Base-by-base conservation (phyloP, 2,329 filamentous ascomycete genomes). In the Aspergillus cejpii region DNA sequence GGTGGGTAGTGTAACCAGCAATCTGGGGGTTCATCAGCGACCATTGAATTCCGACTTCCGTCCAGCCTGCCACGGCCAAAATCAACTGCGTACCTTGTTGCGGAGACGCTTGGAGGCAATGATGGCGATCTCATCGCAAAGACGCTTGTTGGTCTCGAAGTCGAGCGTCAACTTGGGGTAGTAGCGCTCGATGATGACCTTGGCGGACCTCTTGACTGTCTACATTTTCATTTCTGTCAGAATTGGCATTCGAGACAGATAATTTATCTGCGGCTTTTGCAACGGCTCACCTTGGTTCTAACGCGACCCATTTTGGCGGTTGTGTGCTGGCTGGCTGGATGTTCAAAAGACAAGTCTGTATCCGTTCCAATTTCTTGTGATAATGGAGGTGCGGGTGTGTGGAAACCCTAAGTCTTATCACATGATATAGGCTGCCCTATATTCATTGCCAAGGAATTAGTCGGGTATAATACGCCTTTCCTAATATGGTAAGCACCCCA, bases 81-180 rank as follows among this genome's bases (percentile, higher is more conserved):
- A n/a, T 20, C 10, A 14, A 31, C 10, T 31, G 28, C 31, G 4
- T 61, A 94, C 87, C 88, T 98, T 98, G 85, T 98, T 98, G 78
- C 92, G 85, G 67, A 98, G 85, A 72, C 94, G 85, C 87, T 98
- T 98, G 66, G 86, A 94, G 64, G 92, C 88, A 71, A 98, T 98
- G 75, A 98, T 94, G 70, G 92, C 92, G 66, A 98, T 92, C 79
- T 98, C 92, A 89, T 97, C 92, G 80, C 92, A 97, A 69, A 97
- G 94, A 68, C 89, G 82, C 87, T 96, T 96, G 86, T 96, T 96
- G 83, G 87, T 95, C 85, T 98, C 92, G 79, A 98, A 98, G 80
- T 98, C 92, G 70, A 97, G 87, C 58, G 90, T 96, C 73, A 98
- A 81, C 77, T 88, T 89, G 71, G 92, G 92, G 79, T 94, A 94